phyloP scores from a whole-genome alignment of 2,329 filamentous ascomycete genomes.

The Dryadomyces quercivorus region DNA sequence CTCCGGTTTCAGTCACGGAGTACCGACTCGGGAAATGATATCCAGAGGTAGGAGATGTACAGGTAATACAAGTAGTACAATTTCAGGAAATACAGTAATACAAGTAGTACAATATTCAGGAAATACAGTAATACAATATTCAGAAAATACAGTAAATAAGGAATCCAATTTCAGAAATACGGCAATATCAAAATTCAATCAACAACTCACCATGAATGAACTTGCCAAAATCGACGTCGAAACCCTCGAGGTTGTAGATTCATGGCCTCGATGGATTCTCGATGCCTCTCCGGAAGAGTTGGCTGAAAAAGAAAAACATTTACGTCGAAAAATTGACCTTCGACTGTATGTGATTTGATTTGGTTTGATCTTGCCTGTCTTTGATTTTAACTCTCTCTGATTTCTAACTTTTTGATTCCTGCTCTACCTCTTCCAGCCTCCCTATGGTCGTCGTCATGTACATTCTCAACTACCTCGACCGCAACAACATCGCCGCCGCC shows the following conservation, averaged over 20 bases:
- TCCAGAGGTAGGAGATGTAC: no score
- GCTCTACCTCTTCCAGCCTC: slow-evolving; percentile 5
- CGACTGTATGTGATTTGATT: neutral
- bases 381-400: neutral
- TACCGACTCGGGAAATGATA: no score
- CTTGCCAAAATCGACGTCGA: neutral
- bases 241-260: neutral
- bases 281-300: slow-evolving; percentile 1
- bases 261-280: neutral
- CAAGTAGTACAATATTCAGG: no score
- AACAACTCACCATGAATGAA: neutral
- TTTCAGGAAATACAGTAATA: no score
- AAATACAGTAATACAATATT: no score
- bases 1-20: no score
- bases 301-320: neutral
- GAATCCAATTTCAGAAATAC: no score
- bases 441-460: slow-evolving; percentile 16
- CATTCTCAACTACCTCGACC: slow-evolving; percentile 18
- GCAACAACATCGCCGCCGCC: slow-evolving; percentile 21
- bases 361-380: no score
- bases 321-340: neutral
- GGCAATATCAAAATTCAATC: no score
- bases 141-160: no score
- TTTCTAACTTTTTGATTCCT: neutral
- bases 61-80: no score